A percentile compares a stretch with the other conserved stretches of the same genome.
These are phyloP conservation scores for Sechiopsis laciniata DNA, from an alignment of 306 rosid species.

Conservation along the genomic window DNA sequence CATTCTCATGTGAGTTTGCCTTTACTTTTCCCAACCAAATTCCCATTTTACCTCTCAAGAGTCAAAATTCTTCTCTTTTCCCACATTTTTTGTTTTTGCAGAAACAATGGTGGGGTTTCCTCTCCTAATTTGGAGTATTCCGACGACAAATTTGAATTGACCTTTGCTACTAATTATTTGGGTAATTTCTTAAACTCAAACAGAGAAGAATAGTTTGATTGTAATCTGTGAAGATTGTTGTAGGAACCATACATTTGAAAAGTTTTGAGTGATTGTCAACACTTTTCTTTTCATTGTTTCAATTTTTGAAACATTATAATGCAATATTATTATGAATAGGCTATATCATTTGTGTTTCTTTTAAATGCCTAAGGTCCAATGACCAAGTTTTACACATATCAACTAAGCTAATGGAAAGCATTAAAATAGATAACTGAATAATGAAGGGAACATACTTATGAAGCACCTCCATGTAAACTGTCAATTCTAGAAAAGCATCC, in stretches of 20 bases:
- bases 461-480: neutral
- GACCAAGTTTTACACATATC: neutral
- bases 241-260: too few relatives aligned
- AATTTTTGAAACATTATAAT: too few relatives aligned
- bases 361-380: too few relatives aligned
- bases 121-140: constrained; percentile 80
- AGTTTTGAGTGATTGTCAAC: too few relatives aligned
- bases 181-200: constrained; percentile 38
- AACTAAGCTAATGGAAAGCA: neutral
- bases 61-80: neutral
- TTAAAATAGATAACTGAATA: neutral
- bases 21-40: constrained; percentile 4
- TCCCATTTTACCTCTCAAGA: neutral
- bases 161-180: constrained; percentile 91
- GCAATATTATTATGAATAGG: too few relatives aligned
- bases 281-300: too few relatives aligned
- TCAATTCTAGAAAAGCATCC: neutral
- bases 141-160: constrained; percentile 82
- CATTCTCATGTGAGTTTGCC: constrained; percentile 64
- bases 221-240: too few relatives aligned
- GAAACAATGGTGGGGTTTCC: constrained; percentile 86
- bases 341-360: too few relatives aligned
- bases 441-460: neutral
- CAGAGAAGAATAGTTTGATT: neutral
- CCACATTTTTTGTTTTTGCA: constrained; percentile 23